Evolutionary conservation across 345 rosid species (phyloP).

Genomic region (Aquilaria malaccensis): DNA sequence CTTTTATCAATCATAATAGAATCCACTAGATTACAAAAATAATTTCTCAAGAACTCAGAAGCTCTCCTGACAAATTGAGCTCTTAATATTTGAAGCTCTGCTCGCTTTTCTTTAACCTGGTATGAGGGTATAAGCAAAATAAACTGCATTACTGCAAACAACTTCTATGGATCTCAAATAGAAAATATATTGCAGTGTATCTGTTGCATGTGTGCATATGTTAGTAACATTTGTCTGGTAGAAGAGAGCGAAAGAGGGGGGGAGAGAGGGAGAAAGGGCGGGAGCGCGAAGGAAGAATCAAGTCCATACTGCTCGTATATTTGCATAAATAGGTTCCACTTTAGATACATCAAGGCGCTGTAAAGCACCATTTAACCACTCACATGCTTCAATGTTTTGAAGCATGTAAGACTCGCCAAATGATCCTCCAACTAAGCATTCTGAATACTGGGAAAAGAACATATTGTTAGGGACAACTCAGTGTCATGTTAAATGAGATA

Average conservation of each 20-base stretch:
- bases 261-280: constrained; percentile 5
- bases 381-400: constrained; percentile 84
- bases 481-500: too few species aligned
- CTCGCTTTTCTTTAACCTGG: constrained; percentile 80
- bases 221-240: too few species aligned
- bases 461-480: constrained; percentile 16
- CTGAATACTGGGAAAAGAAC: constrained; percentile 55
- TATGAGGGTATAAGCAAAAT: constrained; percentile 1
- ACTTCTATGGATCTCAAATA: constrained; percentile 1
- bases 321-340: constrained; percentile 65
- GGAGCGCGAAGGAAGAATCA: too few species aligned
- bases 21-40: constrained; percentile 92
- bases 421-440: constrained; percentile 66
- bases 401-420: constrained; percentile 83
- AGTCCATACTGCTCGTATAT: constrained; percentile 66
- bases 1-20: constrained; percentile 89
- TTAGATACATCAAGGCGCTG: constrained; percentile 65
- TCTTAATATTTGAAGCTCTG: constrained; percentile 66
- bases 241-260: background rate
- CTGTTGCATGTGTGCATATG: background rate
- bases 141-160: too few species aligned
- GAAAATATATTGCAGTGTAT: background rate
- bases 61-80: constrained; percentile 73
- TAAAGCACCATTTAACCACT: constrained; percentile 77
- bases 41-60: constrained; percentile 82